A percentile compares a stretch with the other conserved stretches of the same genome.
phyloP scores from a whole-genome alignment of 306 rosid species.

The Sphenostylis stenocarpa region DNA sequence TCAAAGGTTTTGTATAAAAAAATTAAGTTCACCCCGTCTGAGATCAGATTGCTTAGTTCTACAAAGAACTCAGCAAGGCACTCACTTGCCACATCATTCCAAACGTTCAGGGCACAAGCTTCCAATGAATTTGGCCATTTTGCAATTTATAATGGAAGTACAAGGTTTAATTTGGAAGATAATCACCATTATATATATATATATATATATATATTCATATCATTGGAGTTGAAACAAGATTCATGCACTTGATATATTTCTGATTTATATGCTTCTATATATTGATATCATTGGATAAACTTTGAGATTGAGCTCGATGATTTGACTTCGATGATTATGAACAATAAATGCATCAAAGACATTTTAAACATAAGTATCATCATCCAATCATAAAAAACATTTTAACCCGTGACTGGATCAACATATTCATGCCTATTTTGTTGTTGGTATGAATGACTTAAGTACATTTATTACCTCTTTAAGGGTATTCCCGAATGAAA shows the following conservation, averaged over 20 bases:
- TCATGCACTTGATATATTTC: no score
- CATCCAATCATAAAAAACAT: no score
- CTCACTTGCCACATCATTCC: slow-evolving; percentile 44
- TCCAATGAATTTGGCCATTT: slow-evolving; percentile 54
- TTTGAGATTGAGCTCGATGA: no score
- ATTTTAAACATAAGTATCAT: no score
- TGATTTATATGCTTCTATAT: no score
- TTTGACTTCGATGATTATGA: no score
- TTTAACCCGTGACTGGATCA: slow-evolving; percentile 80
- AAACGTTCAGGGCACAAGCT: slow-evolving; percentile 44
- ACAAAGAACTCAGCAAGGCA: background rate
- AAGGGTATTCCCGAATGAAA: slow-evolving; percentile 22
- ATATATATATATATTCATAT: no score
- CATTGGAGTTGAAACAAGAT: no score
- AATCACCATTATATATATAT: no score
- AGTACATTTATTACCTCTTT: slow-evolving; percentile 17
- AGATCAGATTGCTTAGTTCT: background rate
- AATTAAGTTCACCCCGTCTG: background rate
- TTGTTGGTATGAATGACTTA: slow-evolving; percentile 74
- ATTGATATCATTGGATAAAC: no score
- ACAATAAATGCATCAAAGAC: no score
- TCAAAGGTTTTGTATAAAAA: background rate
- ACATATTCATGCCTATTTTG: slow-evolving; percentile 95
- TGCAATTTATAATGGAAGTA: slow-evolving; percentile 19
- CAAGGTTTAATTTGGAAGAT: background rate